Percentiles rank a stretch among this genome's conserved stretches.
phyloP scores from a whole-genome alignment of 495 filamentous ascomycete genomes.

The Xylaria telfairii region DNA sequence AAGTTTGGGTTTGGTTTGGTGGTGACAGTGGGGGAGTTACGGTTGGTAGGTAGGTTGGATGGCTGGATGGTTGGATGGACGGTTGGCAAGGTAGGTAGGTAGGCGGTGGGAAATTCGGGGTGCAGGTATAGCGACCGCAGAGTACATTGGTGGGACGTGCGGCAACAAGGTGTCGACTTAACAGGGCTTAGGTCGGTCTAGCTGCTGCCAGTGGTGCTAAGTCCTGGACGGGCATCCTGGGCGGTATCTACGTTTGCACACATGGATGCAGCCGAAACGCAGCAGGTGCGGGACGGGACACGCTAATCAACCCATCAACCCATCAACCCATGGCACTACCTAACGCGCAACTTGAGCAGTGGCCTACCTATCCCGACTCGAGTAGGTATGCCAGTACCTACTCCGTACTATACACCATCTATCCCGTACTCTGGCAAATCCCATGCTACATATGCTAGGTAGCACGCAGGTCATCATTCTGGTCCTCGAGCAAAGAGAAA shows the following conservation, averaged over 20 bases:
- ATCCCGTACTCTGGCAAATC: background rate
- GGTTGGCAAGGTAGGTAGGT: background rate
- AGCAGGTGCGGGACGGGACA: slow-evolving; percentile 14
- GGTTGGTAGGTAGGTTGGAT: background rate
- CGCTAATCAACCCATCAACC: background rate
- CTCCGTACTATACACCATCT: background rate
- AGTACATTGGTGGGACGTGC: slow-evolving; percentile 17
- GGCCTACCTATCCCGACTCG: background rate
- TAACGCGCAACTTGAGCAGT: slow-evolving; percentile 2
- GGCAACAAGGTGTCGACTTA: background rate
- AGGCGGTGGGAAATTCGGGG: slow-evolving; percentile 25
- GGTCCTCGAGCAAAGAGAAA: background rate
- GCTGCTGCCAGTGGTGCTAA: slow-evolving; percentile 1
- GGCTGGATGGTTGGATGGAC: background rate
- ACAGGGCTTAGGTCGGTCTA: slow-evolving; percentile 24
- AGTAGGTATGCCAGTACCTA: background rate
- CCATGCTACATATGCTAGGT: slow-evolving; percentile 5
- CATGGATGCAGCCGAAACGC: slow-evolving; percentile 20
- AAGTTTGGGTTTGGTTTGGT: slow-evolving; percentile 21
- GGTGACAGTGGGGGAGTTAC: slow-evolving; percentile 25
- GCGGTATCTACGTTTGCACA: background rate
- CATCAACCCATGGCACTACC: slow-evolving; percentile 9
- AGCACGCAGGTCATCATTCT: slow-evolving; percentile 11
- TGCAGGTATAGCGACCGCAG: slow-evolving; percentile 24
- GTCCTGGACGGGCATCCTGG: background rate